These are phyloP conservation scores for Filobasidium wieringae DNA, from an alignment of 768 basidiomycete genomes.

Conservation along the genomic window DNA sequence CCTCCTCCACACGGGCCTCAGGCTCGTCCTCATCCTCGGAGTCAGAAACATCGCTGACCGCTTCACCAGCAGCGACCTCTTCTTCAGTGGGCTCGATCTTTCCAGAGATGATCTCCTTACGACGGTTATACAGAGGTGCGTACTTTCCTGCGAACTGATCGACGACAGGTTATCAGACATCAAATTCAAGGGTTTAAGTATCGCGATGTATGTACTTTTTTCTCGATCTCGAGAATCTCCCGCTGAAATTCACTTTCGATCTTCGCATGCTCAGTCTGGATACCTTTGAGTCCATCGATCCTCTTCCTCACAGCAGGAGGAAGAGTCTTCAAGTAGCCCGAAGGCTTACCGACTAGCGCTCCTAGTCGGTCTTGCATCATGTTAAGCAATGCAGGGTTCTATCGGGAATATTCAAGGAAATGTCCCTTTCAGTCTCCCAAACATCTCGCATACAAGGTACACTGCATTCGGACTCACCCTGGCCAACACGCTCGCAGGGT, in stretches of 20 bases:
- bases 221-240: conserved; percentile 89
- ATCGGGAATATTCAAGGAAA: conserved; percentile 7
- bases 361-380: conserved; percentile 82
- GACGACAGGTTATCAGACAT: background rate
- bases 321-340: conserved; percentile 85
- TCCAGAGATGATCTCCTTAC: conserved; percentile 72
- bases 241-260: conserved; percentile 88
- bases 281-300: conserved; percentile 82
- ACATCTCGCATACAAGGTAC: background rate
- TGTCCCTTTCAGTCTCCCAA: background rate
- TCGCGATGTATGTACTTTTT: conserved; percentile 52
- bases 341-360: conserved; percentile 74
- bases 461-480: conserved; percentile 25
- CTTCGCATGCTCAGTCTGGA: conserved; percentile 81
- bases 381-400: conserved; percentile 58
- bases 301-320: conserved; percentile 68
- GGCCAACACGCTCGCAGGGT: conserved; percentile 37
- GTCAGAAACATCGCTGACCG: conserved; percentile 56
- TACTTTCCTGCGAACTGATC: conserved; percentile 42
- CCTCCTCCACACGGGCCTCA: conserved; percentile 27
- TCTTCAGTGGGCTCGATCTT: conserved; percentile 57
- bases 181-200: background rate
- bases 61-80: conserved; percentile 71
- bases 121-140: conserved; percentile 71
- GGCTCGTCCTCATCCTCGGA: conserved; percentile 40